These are phyloP conservation scores for Camelina hispida DNA, from an alignment of 345 rosid genomes.

Conservation along the genomic window DNA sequence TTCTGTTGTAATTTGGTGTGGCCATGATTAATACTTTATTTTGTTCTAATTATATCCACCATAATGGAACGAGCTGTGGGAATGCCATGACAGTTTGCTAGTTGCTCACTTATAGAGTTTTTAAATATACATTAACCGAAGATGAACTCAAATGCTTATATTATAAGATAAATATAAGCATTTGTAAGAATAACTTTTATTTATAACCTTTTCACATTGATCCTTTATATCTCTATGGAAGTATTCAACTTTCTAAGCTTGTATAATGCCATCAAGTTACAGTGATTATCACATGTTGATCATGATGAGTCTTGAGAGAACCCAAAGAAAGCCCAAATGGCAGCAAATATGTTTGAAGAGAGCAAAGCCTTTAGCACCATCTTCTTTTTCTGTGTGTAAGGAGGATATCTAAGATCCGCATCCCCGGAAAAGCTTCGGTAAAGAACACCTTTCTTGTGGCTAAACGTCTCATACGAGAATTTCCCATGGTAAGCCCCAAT, in stretches of 20 bases:
- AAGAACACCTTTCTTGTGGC: slow-evolving; percentile 82
- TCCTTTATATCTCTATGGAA: background rate
- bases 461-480: slow-evolving; percentile 85
- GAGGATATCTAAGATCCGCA: slow-evolving; percentile 70
- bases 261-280: background rate
- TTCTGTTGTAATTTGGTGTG: background rate
- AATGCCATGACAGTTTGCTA: background rate
- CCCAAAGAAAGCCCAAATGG: slow-evolving; percentile 62
- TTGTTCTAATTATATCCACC: background rate
- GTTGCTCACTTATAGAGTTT: too few species aligned
- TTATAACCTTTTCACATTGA: slow-evolving; percentile 11
- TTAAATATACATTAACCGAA: too few species aligned
- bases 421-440: slow-evolving; percentile 71
- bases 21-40: background rate
- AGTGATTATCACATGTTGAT: slow-evolving; percentile 21
- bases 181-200: background rate
- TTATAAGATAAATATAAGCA: too few species aligned
- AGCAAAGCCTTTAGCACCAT: slow-evolving; percentile 61
- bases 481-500: slow-evolving; percentile 88
- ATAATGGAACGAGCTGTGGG: too few species aligned
- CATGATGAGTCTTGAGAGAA: slow-evolving; percentile 48
- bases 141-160: too few species aligned
- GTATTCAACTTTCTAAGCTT: slow-evolving; percentile 16
- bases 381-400: slow-evolving; percentile 63
- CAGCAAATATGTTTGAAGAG: slow-evolving; percentile 51